phyloP scores from a whole-genome alignment of 352 stramenopile genomes.

The Pythium inflatum region DNA sequence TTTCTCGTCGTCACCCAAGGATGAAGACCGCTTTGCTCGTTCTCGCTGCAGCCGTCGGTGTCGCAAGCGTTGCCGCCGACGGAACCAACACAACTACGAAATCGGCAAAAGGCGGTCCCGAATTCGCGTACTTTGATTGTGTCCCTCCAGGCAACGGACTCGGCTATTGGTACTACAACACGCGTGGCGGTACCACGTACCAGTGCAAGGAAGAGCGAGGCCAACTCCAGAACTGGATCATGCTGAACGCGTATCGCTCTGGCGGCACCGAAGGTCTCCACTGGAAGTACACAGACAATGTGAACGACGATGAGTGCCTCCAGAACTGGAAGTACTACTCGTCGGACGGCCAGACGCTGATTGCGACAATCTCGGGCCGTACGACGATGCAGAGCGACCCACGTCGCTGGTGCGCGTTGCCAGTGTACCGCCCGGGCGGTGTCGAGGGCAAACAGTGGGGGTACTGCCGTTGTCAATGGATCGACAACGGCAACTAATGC shows the following conservation, averaged over 20 bases:
- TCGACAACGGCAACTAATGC: no score
- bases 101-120: no score
- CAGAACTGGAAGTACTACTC: conserved; percentile 12
- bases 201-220: not conserved
- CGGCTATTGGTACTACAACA: no score
- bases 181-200: no score
- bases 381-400: not conserved
- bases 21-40: no score
- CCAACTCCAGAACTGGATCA: not conserved
- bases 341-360: not conserved
- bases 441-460: conserved; percentile 8
- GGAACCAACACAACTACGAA: no score
- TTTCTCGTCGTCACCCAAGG: no score
- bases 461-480: conserved; percentile 8
- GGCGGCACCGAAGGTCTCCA: conserved; percentile 7
- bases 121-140: no score
- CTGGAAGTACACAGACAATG: conserved; percentile 17
- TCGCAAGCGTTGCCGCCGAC: no score
- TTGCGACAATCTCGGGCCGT: not conserved
- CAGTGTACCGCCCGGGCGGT: conserved; percentile 13
- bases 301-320: conserved; percentile 11
- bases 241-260: conserved; percentile 14
- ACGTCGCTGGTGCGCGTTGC: conserved; percentile 14
- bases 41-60: no score
- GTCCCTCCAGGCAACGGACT: no score